A percentile compares a stretch with the other conserved stretches of the same genome.
phyloP scores from a whole-genome alignment of 495 filamentous ascomycete species.

The Clohesyomyces aquaticus region DNA sequence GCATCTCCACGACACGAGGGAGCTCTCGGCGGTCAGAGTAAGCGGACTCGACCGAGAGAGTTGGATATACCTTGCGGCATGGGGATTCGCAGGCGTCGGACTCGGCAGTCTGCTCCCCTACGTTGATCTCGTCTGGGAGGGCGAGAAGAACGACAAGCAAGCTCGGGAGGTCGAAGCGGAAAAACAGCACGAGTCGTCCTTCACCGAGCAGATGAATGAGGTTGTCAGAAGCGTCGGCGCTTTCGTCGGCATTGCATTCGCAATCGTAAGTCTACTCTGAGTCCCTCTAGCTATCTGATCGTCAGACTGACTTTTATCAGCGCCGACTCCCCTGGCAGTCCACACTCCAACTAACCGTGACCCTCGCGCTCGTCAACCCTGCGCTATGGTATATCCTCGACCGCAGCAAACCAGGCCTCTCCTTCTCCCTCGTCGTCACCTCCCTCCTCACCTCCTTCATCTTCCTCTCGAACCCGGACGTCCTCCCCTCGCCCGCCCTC shows the following conservation, averaged over 20 bases:
- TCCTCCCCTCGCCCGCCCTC: slow-evolving; percentile 68
- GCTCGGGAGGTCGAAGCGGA: slow-evolving; percentile 14
- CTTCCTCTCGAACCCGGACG: slow-evolving; percentile 70
- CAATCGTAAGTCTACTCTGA: slow-evolving; percentile 67
- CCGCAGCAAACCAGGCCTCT: slow-evolving; percentile 80
- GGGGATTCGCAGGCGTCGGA: slow-evolving; percentile 77
- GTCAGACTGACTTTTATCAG: slow-evolving; percentile 51
- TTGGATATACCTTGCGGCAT: slow-evolving; percentile 73
- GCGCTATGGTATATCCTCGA: slow-evolving; percentile 96
- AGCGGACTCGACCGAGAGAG: slow-evolving; percentile 61
- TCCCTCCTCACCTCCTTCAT: slow-evolving; percentile 72
- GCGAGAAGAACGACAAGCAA: slow-evolving; percentile 30
- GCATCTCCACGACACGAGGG: slow-evolving; percentile 73
- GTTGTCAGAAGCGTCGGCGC: slow-evolving; percentile 86
- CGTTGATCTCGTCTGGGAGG: slow-evolving; percentile 71
- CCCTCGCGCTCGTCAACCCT: slow-evolving; percentile 88
- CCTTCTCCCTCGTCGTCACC: slow-evolving; percentile 73
- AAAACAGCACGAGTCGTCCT: slow-evolving; percentile 34
- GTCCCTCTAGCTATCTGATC: background rate
- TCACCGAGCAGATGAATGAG: slow-evolving; percentile 74
- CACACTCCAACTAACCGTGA: slow-evolving; percentile 87
- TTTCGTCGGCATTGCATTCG: slow-evolving; percentile 95
- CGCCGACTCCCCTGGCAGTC: slow-evolving; percentile 90
- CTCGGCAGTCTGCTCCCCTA: slow-evolving; percentile 82
- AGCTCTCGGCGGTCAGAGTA: slow-evolving; percentile 66